phyloP scores from a whole-genome alignment of 192 early-diverging fungal species.

The Entomortierella parvispora region DNA sequence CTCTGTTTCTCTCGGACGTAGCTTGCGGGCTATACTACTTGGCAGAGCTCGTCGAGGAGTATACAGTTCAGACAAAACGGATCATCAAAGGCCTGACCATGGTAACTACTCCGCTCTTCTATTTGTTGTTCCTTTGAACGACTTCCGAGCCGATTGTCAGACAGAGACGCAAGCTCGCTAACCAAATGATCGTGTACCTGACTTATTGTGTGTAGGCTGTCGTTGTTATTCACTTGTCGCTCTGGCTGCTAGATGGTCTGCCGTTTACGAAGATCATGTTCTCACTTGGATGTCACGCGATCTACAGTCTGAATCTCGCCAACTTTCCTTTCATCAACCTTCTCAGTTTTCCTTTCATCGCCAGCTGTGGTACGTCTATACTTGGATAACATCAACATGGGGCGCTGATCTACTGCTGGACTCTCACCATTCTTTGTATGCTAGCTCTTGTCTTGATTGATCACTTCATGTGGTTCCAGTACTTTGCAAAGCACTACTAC shows the following conservation, averaged over 20 bases:
- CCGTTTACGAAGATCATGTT: conserved; percentile 75
- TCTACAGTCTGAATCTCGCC: conserved; percentile 83
- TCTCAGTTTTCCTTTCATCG: conserved; percentile 76
- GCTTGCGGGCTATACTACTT: conserved; percentile 90
- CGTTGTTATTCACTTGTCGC: conserved; percentile 72
- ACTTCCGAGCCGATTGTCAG: no score
- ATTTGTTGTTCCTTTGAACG: not conserved
- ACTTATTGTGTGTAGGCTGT: no score
- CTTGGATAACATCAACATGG: no score
- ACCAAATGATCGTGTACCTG: no score
- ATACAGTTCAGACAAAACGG: conserved; percentile 81
- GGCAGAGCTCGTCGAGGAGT: conserved; percentile 72
- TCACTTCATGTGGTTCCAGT: conserved; percentile 96
- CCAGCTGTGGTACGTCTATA: conserved; percentile 78
- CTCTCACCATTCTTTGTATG: not conserved
- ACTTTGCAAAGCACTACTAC: conserved; percentile 78
- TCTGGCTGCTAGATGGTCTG: conserved; percentile 83
- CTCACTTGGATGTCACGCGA: conserved; percentile 78
- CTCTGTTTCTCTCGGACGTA: conserved; percentile 25
- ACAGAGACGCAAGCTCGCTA: no score
- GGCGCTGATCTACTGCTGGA: not conserved
- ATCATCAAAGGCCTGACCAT: conserved; percentile 72
- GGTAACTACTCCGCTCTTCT: conserved; percentile 44
- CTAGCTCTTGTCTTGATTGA: conserved; percentile 86
- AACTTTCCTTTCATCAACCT: conserved; percentile 89